Evolutionary conservation across 1,139 yeast genomes (phyloP), one percentile per base, ranked within the genome.

Genomic region (Suhomyces ambrosiae): DNA sequence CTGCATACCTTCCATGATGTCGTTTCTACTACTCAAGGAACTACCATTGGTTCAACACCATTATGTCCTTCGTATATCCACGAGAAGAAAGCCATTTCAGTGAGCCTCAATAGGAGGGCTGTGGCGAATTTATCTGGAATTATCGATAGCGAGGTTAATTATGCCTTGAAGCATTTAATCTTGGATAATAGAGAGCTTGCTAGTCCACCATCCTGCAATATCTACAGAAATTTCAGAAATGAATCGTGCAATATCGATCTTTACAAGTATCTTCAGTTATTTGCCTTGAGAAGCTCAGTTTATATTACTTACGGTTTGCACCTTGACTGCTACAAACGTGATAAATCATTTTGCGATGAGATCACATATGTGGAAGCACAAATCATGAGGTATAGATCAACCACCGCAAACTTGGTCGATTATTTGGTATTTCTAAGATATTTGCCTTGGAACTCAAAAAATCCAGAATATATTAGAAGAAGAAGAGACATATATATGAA

Each of bases 11-110:
- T 86, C 60, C 94, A 86, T 58, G 65, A 71, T 21, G 65, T 85
- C 7, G 76, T 85, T 2, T 81, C 89, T 0, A 61, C 74, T 4
- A 71, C 82, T 0, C 83, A 79, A 40, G 82, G 81, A 1, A 79
- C 74, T 45, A 86, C 95, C 0, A 72, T 86, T 19, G 95, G 95
- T 0, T 82, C 94, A 0, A 83, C 92, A 0, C 94, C 94, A 1
- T 78, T 72, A 52, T 76, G 85, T 2, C 65, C 61, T 1, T 68
- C 81, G 2, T 83, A 71, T 51, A 65, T 67, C 43, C 63, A 62
- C 16, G 74, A 78, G 53, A 74, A 82, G 49, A 81, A 79, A 50
- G 71, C 73, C 6, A 65, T 83, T 18, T 71, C 82, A 0, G 65
- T 68, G 40, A 67, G 71, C 5, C 61, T 84, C 40, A 79, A 76